These are phyloP conservation scores for Phytophthora palmivora DNA, from an alignment of 352 stramenopile genomes.

Conservation along the genomic window DNA sequence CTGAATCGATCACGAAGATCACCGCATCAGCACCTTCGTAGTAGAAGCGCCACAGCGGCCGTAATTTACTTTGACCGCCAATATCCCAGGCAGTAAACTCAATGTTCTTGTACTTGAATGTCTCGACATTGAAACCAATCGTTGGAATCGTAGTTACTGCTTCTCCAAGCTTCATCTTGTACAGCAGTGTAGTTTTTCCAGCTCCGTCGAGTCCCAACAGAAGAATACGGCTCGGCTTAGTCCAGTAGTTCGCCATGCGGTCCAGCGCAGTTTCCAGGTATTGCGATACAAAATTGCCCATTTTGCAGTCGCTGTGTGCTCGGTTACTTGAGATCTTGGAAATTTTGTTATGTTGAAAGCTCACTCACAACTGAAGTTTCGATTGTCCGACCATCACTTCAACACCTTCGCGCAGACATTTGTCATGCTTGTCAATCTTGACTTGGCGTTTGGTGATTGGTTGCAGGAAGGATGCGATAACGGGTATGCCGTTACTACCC, in stretches of 20 bases:
- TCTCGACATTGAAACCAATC: conserved; percentile 86
- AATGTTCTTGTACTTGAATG: conserved; percentile 71
- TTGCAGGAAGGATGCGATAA: not conserved
- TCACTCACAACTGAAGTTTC: too few relatives aligned
- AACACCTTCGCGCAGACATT: conserved; percentile 18
- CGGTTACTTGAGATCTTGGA: too few relatives aligned
- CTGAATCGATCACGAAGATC: conserved; percentile 88
- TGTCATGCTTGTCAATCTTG: conserved; percentile 32
- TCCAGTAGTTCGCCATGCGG: conserved; percentile 42
- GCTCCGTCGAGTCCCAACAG: conserved; percentile 94
- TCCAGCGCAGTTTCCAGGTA: conserved; percentile 43
- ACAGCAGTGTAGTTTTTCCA: conserved; percentile 96
- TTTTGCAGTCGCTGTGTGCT: conserved; percentile 20
- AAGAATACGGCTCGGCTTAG: conserved; percentile 57
- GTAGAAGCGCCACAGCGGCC: conserved; percentile 81
- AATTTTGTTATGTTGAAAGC: conserved; percentile 20
- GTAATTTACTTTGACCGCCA: conserved; percentile 74
- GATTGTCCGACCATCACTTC: not conserved
- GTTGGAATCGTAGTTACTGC: conserved; percentile 75
- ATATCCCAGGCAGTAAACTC: conserved; percentile 87
- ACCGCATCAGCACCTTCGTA: conserved; percentile 64
- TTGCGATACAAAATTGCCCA: conserved; percentile 43
- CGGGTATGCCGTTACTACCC: not conserved
- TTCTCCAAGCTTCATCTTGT: conserved; percentile 81
- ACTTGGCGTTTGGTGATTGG: conserved; percentile 34